phyloP scores from a whole-genome alignment of 768 basidiomycete species.

The Suillus fuscotomentosus region DNA sequence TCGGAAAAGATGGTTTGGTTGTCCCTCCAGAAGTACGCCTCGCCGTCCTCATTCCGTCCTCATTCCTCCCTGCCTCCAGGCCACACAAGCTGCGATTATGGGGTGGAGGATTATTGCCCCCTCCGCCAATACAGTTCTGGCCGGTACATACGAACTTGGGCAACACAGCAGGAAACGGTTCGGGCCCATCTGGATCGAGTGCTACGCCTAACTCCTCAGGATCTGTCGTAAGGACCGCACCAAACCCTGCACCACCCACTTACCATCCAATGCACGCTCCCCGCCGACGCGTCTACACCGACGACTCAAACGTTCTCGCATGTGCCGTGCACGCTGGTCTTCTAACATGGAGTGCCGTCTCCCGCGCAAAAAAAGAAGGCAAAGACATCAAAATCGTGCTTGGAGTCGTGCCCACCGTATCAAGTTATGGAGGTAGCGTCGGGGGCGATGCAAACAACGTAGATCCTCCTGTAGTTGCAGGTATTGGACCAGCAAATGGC shows the following conservation, averaged over 20 bases:
- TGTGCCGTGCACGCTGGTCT: slow-evolving; percentile 68
- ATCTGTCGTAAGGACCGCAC: not conserved
- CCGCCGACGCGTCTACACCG: slow-evolving; percentile 66
- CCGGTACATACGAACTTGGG: slow-evolving; percentile 12
- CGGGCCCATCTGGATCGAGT: slow-evolving; percentile 18
- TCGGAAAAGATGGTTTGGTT: slow-evolving; percentile 13
- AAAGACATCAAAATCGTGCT: slow-evolving; percentile 42
- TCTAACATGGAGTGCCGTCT: slow-evolving; percentile 41
- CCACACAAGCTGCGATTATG: slow-evolving; percentile 60
- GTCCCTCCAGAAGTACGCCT: slow-evolving; percentile 33
- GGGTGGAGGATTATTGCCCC: slow-evolving; percentile 59
- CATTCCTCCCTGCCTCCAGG: slow-evolving; percentile 54
- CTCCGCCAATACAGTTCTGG: slow-evolving; percentile 32
- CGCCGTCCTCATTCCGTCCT: slow-evolving; percentile 58
- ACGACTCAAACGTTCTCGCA: slow-evolving; percentile 71
- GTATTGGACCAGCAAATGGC: slow-evolving; percentile 19
- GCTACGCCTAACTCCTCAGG: slow-evolving; percentile 10
- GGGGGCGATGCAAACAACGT: slow-evolving; percentile 42
- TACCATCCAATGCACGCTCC: slow-evolving; percentile 25
- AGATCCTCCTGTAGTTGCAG: slow-evolving; percentile 1
- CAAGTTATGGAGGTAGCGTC: slow-evolving; percentile 46
- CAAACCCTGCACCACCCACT: slow-evolving; percentile 13
- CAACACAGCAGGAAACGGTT: not conserved
- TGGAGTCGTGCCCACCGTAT: slow-evolving; percentile 35
- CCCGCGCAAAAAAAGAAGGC: slow-evolving; percentile 35